These are phyloP conservation scores for Celoporthe dispersa DNA, from an alignment of 2,329 filamentous ascomycete species.

Conservation along the genomic window DNA sequence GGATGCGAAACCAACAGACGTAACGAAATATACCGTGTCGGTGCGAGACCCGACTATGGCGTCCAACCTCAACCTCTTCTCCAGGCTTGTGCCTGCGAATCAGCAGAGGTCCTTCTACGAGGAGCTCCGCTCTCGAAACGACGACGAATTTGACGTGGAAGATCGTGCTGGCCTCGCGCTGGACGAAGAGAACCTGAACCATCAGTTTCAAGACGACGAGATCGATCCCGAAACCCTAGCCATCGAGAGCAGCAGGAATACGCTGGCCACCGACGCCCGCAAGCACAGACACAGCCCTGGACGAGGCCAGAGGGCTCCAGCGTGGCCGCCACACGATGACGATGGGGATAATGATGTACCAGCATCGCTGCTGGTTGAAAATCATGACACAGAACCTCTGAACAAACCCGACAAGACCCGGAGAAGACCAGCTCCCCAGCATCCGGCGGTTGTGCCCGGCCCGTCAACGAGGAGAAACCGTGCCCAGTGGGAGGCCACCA, in stretches of 20 bases:
- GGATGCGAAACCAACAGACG: constrained; percentile 8
- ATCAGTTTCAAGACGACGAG: constrained; percentile 56
- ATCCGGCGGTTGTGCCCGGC: constrained; percentile 41
- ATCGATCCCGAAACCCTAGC: constrained; percentile 49
- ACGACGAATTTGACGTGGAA: constrained; percentile 45
- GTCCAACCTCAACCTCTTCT: constrained; percentile 54
- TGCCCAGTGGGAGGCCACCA: constrained; percentile 59
- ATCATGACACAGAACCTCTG: constrained; percentile 40
- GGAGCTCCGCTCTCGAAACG: constrained; percentile 48
- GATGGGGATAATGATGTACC: constrained; percentile 66
- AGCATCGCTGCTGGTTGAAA: constrained; percentile 65
- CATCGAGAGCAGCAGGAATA: constrained; percentile 52
- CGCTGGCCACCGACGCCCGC: constrained; percentile 30
- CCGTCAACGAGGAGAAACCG: constrained; percentile 49
- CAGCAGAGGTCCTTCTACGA: constrained; percentile 54
- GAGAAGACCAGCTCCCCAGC: constrained; percentile 34
- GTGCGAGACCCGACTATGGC: constrained; percentile 43
- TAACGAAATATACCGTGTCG: constrained; percentile 17
- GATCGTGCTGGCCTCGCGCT: constrained; percentile 48
- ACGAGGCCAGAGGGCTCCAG: constrained; percentile 3
- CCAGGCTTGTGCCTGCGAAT: constrained; percentile 44
- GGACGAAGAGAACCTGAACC: constrained; percentile 58
- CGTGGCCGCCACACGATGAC: constrained; percentile 48
- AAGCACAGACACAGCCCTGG: constrained; percentile 12
- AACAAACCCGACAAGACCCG: constrained; percentile 29